Evolutionary conservation across 768 basidiomycete species (phyloP), one percentile per base, ranked within the genome.

Genomic region (Candolleomyces efflorescens): DNA sequence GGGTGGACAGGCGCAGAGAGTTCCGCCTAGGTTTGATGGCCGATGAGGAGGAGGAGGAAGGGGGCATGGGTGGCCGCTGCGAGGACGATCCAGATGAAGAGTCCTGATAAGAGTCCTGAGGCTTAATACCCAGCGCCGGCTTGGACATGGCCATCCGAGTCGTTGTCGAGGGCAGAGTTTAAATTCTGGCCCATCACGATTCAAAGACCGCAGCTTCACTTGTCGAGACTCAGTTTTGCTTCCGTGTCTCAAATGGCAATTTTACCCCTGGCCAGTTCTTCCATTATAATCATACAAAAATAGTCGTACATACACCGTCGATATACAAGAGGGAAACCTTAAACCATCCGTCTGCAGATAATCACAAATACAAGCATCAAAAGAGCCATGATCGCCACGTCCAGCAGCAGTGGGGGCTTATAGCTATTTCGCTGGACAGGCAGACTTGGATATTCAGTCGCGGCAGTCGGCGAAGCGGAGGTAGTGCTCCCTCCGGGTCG

Each of bases 311-410:
- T 27, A 45, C 23, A 44, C 20, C 46, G 20, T 24, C 46, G 26
- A 50, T 27, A 50, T 44, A 26, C 26, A 38, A 38, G 32, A 53
- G 15, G 38, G 15, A 53, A 37, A 38, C 49, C 62, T 52, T 68
- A 83, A 48, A 77, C 70, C 53, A 82, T 70, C 66, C 88, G 78
- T 59, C 86, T 80, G 63, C 81, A 88, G 49, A 92, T 73, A 43
- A 92, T 78, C 36, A 82, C 85, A 64, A 87, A 81, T 49, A 86
- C 78, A 57, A 91, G 70, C 13, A 86, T 85, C 10, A 92, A 72
- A 20, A 90, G 74, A 49, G 91, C 76, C 68, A 86, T 85, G 59
- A 92, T 92, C 26, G 85, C 83, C 11, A 82, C 82, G 69, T 92
- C 90, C 32, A 92, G 74, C 22, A 90, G 69, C 23, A 90, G 66